Evolutionary conservation across 345 rosid species (phyloP), one percentile per base, ranked within the genome.

Genomic region (Clausena lansium): DNA sequence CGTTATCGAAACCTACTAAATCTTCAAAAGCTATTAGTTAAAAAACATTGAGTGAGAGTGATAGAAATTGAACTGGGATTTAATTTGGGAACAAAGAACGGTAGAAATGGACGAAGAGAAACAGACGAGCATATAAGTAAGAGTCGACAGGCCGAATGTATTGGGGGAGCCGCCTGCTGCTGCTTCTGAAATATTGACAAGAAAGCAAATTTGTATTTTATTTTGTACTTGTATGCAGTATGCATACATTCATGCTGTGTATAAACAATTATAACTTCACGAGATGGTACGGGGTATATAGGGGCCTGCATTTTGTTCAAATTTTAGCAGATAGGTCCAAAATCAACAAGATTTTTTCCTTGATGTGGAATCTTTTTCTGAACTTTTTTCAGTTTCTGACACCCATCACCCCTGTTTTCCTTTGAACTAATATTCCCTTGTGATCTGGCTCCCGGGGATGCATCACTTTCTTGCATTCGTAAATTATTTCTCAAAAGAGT

Each of bases 391-490:
- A 74, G 83, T 57, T 2, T 52, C 84, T 72, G 81, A 78, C 85
- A 77, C 74, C 76, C 76, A 73, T 62, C 62, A 41, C 69, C 55
- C 39, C 35, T 59, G 47, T 57, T 27, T 77, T 19, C 25, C 63
- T 60, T 84, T 81, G 85, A 78, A 75, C 76, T 35, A 75, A 87
- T 87, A 87, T 87, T 87, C 85, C 81, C 85, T 80, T 71, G 55
- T 71, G 45, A 47, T 57, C 83, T 76, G 78, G 20, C 7, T 14
- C 39, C 66, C 59, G 33, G 80, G 73, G 62, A 62, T 73, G 57
- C 28, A 20, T 77, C 73, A 30, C 63, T 71, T 69, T 52, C 52
- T 24, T 32, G 54, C 45, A 24, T 30, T 62, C 35, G 7, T 45
- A 27, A 27, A 24, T 71, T 67, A 27, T 27, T 60, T 36, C 15